Conservation (phyloP, 306 rosid species). For the Citrullus colocynthis region DNA sequence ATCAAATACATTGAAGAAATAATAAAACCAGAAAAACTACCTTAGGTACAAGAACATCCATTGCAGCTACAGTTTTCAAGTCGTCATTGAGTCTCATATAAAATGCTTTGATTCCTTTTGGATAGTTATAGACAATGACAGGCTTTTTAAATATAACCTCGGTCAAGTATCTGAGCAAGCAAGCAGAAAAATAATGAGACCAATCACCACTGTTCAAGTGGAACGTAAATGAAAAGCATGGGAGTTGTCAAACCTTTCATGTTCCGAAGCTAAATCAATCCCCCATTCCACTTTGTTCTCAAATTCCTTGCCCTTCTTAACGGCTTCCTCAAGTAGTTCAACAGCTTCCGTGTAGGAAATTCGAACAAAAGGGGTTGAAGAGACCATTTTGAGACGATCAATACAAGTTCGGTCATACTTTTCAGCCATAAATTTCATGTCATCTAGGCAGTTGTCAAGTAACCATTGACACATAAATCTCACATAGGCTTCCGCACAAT, state of each 20-base stretch:
- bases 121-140: slow-evolving; percentile 82
- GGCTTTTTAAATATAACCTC: slow-evolving; percentile 85
- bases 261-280: slow-evolving; percentile 86
- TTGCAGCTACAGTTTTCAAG: slow-evolving; percentile 80
- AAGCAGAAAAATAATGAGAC: slow-evolving; percentile 8
- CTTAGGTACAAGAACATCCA: slow-evolving; percentile 99
- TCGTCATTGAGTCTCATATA: slow-evolving; percentile 96
- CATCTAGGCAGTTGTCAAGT: slow-evolving; percentile 77
- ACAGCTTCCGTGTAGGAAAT: slow-evolving; percentile 82
- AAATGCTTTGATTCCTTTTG: slow-evolving; percentile 91
- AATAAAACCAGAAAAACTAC: slow-evolving; percentile 25
- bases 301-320: slow-evolving; percentile 67
- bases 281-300: slow-evolving; percentile 97
- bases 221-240: neutral
- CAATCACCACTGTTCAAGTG: slow-evolving; percentile 7
- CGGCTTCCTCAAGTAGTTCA: slow-evolving; percentile 60
- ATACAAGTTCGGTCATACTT: slow-evolving; percentile 74
- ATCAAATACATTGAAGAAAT: neutral
- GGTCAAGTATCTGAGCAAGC: slow-evolving; percentile 53
- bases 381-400: slow-evolving; percentile 67
- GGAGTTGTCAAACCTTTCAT: slow-evolving; percentile 54
- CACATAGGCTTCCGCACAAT: slow-evolving; percentile 92
- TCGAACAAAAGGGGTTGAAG: slow-evolving; percentile 61
- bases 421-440: slow-evolving; percentile 81
- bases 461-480: slow-evolving; percentile 80